phyloP scores from a whole-genome alignment of 1,284 basidiomycete species.

The Pseudozyma sp. region DNA sequence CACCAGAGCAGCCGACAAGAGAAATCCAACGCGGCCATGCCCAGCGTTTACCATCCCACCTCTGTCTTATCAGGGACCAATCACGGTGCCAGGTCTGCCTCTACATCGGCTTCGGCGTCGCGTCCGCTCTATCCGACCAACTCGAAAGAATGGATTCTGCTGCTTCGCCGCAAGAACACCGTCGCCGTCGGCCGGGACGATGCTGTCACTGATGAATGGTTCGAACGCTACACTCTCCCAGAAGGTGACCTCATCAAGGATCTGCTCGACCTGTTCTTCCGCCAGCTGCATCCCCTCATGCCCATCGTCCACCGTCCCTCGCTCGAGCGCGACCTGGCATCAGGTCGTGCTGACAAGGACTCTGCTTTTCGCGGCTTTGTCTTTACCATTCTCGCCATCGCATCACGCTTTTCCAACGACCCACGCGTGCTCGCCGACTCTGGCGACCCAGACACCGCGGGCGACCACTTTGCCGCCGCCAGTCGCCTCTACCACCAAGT shows the following conservation, averaged over 20 bases:
- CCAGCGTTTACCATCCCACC: background rate
- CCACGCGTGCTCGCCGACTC: conserved; percentile 52
- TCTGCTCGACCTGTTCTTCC: conserved; percentile 55
- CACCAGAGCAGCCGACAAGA: conserved; percentile 7
- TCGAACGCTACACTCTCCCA: conserved; percentile 56
- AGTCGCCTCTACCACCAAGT: conserved; percentile 62
- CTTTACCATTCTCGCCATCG: conserved; percentile 60
- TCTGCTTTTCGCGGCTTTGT: conserved; percentile 61
- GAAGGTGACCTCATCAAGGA: conserved; percentile 44
- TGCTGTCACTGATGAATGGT: conserved; percentile 54
- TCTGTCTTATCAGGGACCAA: background rate
- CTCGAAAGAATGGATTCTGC: conserved; percentile 59
- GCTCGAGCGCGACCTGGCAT: conserved; percentile 47
- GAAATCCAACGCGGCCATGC: conserved; percentile 3
- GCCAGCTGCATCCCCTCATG: conserved; percentile 56
- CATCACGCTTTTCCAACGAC: conserved; percentile 57
- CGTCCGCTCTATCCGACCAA: conserved; percentile 55
- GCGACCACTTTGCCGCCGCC: conserved; percentile 61
- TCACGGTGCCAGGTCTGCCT: background rate
- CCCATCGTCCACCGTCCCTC: conserved; percentile 60
- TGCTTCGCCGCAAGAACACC: conserved; percentile 57
- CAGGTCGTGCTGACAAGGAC: conserved; percentile 54
- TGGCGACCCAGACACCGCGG: conserved; percentile 50
- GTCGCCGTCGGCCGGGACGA: conserved; percentile 62
- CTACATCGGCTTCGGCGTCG: conserved; percentile 10